A percentile compares a stretch with the other conserved stretches of the same genome.
phyloP scores from a whole-genome alignment of 2,329 filamentous ascomycete genomes.

The Ophioceras dolichostomum region DNA sequence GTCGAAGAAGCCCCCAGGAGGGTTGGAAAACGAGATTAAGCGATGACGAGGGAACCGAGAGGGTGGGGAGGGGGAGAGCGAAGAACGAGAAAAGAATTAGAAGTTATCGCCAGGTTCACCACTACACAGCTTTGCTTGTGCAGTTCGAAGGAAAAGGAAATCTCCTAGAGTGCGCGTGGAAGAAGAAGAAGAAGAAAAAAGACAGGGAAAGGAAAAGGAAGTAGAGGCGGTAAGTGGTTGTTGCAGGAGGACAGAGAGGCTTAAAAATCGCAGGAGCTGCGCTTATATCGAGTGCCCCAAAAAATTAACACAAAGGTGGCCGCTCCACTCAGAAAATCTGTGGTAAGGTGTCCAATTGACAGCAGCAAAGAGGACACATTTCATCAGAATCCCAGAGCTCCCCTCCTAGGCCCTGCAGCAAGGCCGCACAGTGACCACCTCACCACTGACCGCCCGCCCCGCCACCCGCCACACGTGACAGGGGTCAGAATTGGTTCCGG shows the following conservation, averaged over 20 bases:
- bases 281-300: neutral
- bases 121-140: too few relatives aligned
- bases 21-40: neutral
- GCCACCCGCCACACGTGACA: constrained; percentile 18
- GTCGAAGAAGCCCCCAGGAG: neutral
- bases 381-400: constrained; percentile 15
- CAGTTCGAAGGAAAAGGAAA: too few relatives aligned
- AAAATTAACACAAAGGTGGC: neutral
- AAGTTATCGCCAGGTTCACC: too few relatives aligned
- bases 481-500: constrained; percentile 19
- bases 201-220: neutral
- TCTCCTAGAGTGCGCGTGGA: too few relatives aligned
- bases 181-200: too few relatives aligned
- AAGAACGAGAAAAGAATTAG: neutral
- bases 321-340: constrained; percentile 20
- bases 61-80: neutral
- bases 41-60: neutral
- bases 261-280: too few relatives aligned
- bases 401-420: too few relatives aligned
- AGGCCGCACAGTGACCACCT: too few relatives aligned
- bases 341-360: constrained; percentile 29
- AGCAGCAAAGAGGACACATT: constrained; percentile 37
- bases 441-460: neutral
- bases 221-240: too few relatives aligned
- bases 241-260: too few relatives aligned